phyloP scores from a whole-genome alignment of 176 grass and related monocot species.

The Poa pratensis region DNA sequence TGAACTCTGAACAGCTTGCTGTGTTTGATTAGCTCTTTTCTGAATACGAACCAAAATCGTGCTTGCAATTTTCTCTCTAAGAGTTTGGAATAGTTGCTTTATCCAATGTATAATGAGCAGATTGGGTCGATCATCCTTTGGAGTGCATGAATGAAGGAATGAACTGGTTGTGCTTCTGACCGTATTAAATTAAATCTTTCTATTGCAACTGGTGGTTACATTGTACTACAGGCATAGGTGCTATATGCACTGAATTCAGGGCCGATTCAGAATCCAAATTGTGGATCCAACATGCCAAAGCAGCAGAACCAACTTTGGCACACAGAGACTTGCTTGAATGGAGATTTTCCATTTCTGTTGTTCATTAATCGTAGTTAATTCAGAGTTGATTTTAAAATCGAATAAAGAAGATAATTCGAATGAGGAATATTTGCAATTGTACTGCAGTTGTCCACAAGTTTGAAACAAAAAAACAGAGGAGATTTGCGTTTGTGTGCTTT shows the following conservation, averaged over 20 bases:
- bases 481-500: no score
- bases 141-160: not conserved
- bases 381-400: no score
- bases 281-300: not conserved
- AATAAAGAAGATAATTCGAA: no score
- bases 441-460: no score
- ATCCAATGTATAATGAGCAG: not conserved
- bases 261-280: not conserved
- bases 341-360: no score
- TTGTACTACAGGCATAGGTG: not conserved
- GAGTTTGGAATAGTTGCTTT: not conserved
- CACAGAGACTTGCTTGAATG: no score
- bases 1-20: not conserved
- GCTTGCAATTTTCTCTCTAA: not conserved
- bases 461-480: no score
- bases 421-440: no score
- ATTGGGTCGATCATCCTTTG: not conserved
- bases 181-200: not conserved
- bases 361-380: no score
- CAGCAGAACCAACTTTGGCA: not conserved
- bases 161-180: not conserved
- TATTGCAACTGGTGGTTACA: not conserved
- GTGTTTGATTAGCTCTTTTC: not conserved
- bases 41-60: not conserved
- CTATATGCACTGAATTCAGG: not conserved